Conservation (phyloP, 2,329 filamentous ascomycete species). For the Xylaria digitata region DNA sequence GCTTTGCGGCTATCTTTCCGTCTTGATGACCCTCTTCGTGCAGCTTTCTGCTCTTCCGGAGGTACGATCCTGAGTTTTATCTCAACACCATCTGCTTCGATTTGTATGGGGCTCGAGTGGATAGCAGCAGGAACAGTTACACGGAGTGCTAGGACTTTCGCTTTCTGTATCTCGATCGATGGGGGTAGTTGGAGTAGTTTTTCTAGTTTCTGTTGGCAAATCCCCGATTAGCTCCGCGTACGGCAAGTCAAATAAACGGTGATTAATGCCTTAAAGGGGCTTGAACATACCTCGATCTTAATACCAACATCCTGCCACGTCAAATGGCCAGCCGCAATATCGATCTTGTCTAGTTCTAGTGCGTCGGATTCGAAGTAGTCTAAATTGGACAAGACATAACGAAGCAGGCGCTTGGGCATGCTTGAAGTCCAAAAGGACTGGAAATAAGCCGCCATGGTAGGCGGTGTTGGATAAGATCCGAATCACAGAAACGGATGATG, state of each 20-base stretch:
- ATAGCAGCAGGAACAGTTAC: slow-evolving; percentile 90
- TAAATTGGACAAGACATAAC: slow-evolving; percentile 84
- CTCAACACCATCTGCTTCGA: slow-evolving; percentile 85
- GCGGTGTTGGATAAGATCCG: slow-evolving; percentile 18
- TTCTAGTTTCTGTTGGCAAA: slow-evolving; percentile 75
- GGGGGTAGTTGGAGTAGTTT: slow-evolving; percentile 78
- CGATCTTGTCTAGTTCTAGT: slow-evolving; percentile 85
- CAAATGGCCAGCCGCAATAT: slow-evolving; percentile 82
- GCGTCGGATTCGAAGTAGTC: slow-evolving; percentile 90
- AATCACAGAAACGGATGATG: slow-evolving; percentile 19
- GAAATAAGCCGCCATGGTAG: slow-evolving; percentile 77
- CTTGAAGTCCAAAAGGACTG: slow-evolving; percentile 73
- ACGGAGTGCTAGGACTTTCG: slow-evolving; percentile 79
- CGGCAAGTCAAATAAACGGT: slow-evolving; percentile 10
- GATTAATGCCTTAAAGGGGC: background rate
- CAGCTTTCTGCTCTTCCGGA: slow-evolving; percentile 52
- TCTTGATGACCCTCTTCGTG: slow-evolving; percentile 42
- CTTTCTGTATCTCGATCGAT: slow-evolving; percentile 76
- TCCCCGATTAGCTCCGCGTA: slow-evolving; percentile 41
- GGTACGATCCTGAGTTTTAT: slow-evolving; percentile 70
- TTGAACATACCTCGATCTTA: slow-evolving; percentile 73
- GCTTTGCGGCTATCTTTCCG: slow-evolving; percentile 43
- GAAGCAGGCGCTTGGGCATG: slow-evolving; percentile 89
- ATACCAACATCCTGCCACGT: slow-evolving; percentile 90
- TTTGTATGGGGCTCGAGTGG: slow-evolving; percentile 82